phyloP scores from a whole-genome alignment of 441 rosid species.

The Metrosideros polymorpha region DNA sequence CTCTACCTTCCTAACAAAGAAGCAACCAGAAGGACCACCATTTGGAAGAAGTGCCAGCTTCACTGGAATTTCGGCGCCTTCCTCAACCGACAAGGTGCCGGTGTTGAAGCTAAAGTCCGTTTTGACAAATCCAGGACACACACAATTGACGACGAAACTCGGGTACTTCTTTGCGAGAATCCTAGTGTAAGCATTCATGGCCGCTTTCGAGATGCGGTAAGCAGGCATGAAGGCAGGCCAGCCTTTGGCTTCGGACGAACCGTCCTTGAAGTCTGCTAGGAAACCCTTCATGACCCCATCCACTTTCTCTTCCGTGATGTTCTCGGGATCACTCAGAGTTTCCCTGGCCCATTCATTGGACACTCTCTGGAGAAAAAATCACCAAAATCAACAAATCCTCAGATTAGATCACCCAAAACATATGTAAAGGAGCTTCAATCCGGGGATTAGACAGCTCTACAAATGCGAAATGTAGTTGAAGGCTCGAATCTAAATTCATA shows the following conservation, averaged over 20 bases:
- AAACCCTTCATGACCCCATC: neutral
- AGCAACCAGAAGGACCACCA: neutral
- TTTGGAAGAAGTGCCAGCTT: neutral
- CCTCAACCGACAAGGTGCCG: neutral
- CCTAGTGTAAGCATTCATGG: constrained; percentile 1
- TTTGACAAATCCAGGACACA: constrained; percentile 6
- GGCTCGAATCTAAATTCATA: neutral
- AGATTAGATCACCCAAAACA: neutral
- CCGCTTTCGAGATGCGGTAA: neutral
- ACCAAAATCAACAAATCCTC: neutral
- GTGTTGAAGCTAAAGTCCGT: neutral
- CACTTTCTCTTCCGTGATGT: constrained; percentile 2
- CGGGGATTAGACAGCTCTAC: neutral
- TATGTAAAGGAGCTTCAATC: neutral
- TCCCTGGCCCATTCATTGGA: neutral
- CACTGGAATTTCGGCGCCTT: neutral
- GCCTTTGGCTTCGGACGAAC: neutral
- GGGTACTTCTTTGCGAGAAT: neutral
- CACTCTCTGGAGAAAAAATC: neutral
- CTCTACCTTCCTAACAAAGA: neutral
- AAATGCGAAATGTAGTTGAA: neutral
- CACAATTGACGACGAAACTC: neutral
- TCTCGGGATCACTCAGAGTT: neutral
- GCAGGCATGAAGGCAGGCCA: constrained; percentile 2
- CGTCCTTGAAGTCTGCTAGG: neutral